Conservation (phyloP, 192 early-diverging fungal species). For the Backusella morwellensis region DNA sequence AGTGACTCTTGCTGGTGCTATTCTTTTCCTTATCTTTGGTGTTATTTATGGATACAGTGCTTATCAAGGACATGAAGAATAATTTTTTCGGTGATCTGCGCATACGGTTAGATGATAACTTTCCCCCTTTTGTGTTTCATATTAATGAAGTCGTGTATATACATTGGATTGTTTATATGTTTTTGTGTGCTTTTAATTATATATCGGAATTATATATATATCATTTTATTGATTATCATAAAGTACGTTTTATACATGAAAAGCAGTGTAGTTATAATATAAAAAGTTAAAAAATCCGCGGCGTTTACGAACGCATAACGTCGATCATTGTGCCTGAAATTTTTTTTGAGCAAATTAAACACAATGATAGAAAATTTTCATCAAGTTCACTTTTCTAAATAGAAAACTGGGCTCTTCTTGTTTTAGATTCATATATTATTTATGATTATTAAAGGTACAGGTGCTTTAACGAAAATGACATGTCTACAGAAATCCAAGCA, state of each 20-base stretch:
- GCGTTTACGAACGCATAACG: neutral
- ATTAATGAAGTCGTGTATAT: neutral
- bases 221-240: neutral
- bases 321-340: constrained; percentile 3
- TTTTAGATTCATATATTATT: neutral
- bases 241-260: neutral
- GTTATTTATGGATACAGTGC: constrained; percentile 12
- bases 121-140: neutral
- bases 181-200: neutral
- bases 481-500: neutral
- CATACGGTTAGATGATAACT: neutral
- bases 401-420: neutral
- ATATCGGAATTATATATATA: neutral
- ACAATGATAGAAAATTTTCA: neutral
- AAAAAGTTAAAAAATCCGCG: neutral
- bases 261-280: neutral
- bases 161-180: neutral
- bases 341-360: neutral
- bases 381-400: neutral
- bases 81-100: neutral
- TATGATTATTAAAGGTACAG: neutral
- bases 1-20: constrained; percentile 80
- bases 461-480: neutral
- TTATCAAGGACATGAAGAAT: constrained; percentile 16
- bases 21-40: constrained; percentile 89